Conservation (phyloP, 2,329 filamentous ascomycete species). For the Coniella vitis region DNA sequence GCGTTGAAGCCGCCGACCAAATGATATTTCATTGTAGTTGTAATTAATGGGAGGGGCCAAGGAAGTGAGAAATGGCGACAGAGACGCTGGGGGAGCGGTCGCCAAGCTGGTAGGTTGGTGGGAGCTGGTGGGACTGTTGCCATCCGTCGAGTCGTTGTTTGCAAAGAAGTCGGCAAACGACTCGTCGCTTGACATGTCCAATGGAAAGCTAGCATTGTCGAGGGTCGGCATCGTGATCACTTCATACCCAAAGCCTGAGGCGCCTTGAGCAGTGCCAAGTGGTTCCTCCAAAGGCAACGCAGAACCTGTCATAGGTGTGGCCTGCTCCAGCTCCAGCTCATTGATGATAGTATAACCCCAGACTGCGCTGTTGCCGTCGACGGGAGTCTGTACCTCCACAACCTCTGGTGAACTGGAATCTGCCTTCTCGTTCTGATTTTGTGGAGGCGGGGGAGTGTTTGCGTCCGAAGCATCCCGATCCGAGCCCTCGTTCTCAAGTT, state of each 20-base stretch:
- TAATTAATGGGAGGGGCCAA: constrained; percentile 46
- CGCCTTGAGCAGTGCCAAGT: constrained; percentile 3
- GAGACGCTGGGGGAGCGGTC: constrained; percentile 1
- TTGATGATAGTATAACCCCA: constrained; percentile 22
- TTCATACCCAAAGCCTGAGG: constrained; percentile 32
- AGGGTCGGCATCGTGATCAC: constrained; percentile 43
- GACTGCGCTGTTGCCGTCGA: constrained; percentile 11
- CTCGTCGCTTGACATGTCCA: constrained; percentile 25
- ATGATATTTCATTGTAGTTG: constrained; percentile 57
- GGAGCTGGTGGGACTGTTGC: neutral
- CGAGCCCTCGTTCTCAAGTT: constrained; percentile 22
- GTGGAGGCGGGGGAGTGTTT: neutral
- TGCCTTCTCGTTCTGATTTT: constrained; percentile 4
- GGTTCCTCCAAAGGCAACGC: constrained; percentile 5
- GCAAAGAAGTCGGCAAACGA: constrained; percentile 18
- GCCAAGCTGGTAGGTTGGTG: constrained; percentile 19
- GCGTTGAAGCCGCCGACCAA: constrained; percentile 65
- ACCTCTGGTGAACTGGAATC: constrained; percentile 15
- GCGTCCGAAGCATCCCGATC: constrained; percentile 8
- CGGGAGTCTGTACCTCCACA: neutral
- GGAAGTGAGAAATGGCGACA: constrained; percentile 26
- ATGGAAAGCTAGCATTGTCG: constrained; percentile 48
- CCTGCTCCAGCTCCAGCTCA: constrained; percentile 13
- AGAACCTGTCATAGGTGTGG: neutral
- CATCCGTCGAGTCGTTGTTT: constrained; percentile 18